Base-by-base conservation (phyloP, 73 alveolate species). In the Vitrella brassicaformis region DNA sequence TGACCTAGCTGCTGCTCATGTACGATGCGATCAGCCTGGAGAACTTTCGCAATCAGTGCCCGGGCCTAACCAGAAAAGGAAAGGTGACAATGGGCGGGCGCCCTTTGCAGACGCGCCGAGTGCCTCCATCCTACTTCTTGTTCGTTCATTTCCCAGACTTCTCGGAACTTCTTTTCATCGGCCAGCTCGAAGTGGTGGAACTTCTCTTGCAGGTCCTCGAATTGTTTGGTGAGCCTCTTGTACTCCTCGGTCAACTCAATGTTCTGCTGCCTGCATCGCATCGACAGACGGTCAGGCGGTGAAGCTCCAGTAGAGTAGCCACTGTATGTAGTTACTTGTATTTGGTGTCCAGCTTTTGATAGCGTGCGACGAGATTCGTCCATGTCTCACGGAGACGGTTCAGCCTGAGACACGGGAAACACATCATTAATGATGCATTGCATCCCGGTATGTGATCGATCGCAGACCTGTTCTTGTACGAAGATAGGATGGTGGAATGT, bases 141-240 rank as follows among this genome's bases (percentile, higher is more conserved):
- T 46, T 80, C 86, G 71, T 86, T 87, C 93, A 88, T 80, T 47
- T 87, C 83, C 90, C 92, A 78, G 45, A 86, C 86, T 71, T 89
- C 95, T 26, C 89, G 84, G 76, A 89, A 89, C 68, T 88, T 81
- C 75, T 78, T 85, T 71, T 89, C 95, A 64, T 89, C 95, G 30
- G 88, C 81, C 86, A 84, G 88, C 71, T 86, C 90, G 69, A 89
- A 89, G 30, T 88, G 86, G 46, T 79, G 85, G 64, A 89, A 89
- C 81, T 89, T 89, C 71, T 85, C 86, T 72, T 88, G 87, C 25
- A 88, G 88, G 47, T 89, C 95, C 85, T 89, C 85, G 85, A 89
- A 85, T 84, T 89, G 91, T 79, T 72, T 78, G 64, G 95, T 89
- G 76, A 89, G 75, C 70, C 90, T 76, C 87, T 89, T 89, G 84